Evolutionary conservation across 1,139 yeast genomes (phyloP).

Genomic region (Sugiyamaella sp.): DNA sequence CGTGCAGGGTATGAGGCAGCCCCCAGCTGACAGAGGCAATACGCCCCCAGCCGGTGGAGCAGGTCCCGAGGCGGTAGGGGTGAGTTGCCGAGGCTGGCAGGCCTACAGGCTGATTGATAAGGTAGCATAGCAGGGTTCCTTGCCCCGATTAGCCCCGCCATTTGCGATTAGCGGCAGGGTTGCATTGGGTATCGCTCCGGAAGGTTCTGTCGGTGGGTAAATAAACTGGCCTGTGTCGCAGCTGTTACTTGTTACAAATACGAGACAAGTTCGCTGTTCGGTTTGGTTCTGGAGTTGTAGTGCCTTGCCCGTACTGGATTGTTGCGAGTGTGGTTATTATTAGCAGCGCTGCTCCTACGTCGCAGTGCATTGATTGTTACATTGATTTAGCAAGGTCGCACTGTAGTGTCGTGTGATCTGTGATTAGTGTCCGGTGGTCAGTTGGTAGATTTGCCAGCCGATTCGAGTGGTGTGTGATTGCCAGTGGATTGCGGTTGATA

Average conservation of each 20-base stretch:
- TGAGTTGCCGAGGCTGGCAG: slow-evolving; percentile 1
- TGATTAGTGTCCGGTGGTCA: background rate
- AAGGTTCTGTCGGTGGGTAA: too few species aligned
- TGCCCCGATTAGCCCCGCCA: slow-evolving; percentile 13
- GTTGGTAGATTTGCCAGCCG: background rate
- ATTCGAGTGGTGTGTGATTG: too few species aligned
- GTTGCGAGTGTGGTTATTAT: too few species aligned
- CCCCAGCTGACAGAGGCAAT: background rate
- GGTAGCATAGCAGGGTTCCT: background rate
- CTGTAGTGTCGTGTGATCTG: background rate
- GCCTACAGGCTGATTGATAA: background rate
- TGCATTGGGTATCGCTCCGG: background rate
- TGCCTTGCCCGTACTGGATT: too few species aligned
- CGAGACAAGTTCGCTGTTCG: background rate
- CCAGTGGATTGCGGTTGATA: background rate
- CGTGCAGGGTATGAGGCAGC: background rate
- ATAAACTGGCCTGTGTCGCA: background rate
- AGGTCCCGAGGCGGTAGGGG: background rate
- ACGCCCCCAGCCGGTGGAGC: too few species aligned
- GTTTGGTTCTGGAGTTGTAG: too few species aligned
- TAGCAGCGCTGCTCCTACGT: too few species aligned
- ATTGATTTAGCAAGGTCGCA: background rate
- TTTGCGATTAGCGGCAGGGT: slow-evolving; percentile 3
- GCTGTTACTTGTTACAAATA: too few species aligned
- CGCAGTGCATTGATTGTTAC: background rate